Conservation (phyloP, 495 filamentous ascomycete genomes). For the Neurospora sp. region DNA sequence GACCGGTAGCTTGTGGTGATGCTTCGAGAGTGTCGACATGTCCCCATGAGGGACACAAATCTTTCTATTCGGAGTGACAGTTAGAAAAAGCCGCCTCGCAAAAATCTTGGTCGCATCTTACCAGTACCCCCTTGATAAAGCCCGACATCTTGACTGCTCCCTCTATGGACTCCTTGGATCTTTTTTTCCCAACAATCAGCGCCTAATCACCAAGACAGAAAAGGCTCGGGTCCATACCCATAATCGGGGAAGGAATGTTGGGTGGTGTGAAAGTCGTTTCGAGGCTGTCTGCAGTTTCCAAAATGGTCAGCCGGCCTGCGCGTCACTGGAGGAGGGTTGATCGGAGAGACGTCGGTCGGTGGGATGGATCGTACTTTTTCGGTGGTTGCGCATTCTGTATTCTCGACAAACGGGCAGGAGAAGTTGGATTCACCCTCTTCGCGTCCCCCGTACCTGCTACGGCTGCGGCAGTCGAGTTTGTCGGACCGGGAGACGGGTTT, state of each 20-base stretch:
- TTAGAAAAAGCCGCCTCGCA: not conserved
- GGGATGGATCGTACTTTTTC: slow-evolving; percentile 6
- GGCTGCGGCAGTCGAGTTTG: not conserved
- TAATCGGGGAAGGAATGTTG: slow-evolving; percentile 21
- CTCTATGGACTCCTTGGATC: slow-evolving; percentile 10
- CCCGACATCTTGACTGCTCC: slow-evolving; percentile 13
- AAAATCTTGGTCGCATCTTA: not conserved
- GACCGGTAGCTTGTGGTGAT: not conserved
- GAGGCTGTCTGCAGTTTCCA: not conserved
- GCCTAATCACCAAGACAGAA: slow-evolving; percentile 3
- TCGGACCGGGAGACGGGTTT: not conserved
- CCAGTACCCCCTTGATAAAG: no score
- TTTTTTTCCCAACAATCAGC: not conserved
- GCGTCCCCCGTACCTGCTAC: not conserved
- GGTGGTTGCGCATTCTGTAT: slow-evolving; percentile 13
- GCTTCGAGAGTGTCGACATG: slow-evolving; percentile 7
- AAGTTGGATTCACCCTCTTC: not conserved
- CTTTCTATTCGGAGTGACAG: slow-evolving; percentile 1
- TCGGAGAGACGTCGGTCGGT: not conserved
- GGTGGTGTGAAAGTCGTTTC: slow-evolving; percentile 12
- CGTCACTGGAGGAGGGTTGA: not conserved
- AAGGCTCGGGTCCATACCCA: slow-evolving; percentile 12
- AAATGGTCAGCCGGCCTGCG: slow-evolving; percentile 1
- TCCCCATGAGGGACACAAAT: no score
- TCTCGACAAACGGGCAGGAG: not conserved